Conservation (phyloP, 176 grass and related monocot genomes). For the Neostapfia colusana region DNA sequence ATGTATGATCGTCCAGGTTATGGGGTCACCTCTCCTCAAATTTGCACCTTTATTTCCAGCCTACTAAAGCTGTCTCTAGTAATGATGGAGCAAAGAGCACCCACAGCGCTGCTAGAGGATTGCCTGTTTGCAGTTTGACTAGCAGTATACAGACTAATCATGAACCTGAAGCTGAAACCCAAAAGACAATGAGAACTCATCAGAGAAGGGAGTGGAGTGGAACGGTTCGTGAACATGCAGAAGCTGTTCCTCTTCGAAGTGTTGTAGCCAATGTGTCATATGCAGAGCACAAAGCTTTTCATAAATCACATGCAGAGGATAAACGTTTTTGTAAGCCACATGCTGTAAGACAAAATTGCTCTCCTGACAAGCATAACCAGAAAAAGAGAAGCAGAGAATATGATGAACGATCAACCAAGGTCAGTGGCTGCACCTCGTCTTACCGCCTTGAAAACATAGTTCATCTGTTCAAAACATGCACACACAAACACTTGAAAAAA, state of each 20-base stretch:
- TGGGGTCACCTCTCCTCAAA: conserved; percentile 95
- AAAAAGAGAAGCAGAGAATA: conserved; percentile 61
- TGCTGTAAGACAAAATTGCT: conserved; percentile 25
- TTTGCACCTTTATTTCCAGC: conserved; percentile 67
- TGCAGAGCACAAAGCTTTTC: conserved; percentile 42
- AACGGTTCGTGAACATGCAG: conserved; percentile 41
- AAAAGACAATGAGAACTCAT: conserved; percentile 43
- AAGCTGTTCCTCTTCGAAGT: conserved; percentile 67
- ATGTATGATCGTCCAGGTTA: conserved; percentile 55
- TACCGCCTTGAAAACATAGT: too few species aligned
- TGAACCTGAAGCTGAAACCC: conserved; percentile 47
- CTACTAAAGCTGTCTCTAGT: conserved; percentile 35
- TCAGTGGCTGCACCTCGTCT: too few species aligned
- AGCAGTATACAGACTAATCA: conserved; percentile 14
- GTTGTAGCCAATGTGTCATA: conserved; percentile 64
- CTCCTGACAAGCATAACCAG: conserved; percentile 42
- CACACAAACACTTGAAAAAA: background rate
- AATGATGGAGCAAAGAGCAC: conserved; percentile 39
- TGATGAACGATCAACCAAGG: conserved; percentile 53
- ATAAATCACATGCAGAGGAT: conserved; percentile 38
- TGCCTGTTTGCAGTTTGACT: conserved; percentile 32
- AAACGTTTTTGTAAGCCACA: conserved; percentile 35
- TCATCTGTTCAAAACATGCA: background rate
- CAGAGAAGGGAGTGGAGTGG: conserved; percentile 64
- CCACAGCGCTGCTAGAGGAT: conserved; percentile 30